These are phyloP conservation scores for Xylariaceae sp. DNA, from an alignment of 2,329 filamentous ascomycete species.

Conservation along the genomic window DNA sequence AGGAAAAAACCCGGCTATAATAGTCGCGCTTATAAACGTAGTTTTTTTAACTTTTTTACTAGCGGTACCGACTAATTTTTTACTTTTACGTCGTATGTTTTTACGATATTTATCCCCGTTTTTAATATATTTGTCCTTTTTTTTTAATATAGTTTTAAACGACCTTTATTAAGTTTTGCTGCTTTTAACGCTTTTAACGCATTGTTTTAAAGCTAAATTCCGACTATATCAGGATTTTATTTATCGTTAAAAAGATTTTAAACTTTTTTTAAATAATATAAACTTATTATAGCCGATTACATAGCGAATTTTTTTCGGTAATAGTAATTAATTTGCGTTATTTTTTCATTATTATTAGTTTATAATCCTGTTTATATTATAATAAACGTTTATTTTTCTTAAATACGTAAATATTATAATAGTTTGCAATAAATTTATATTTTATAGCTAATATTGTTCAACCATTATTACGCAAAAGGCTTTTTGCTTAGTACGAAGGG, in stretches of 20 bases:
- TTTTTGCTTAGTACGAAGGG: too few relatives aligned
- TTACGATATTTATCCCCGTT: not conserved
- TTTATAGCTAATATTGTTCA: not conserved
- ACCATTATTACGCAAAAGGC: too few relatives aligned
- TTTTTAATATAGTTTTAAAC: not conserved
- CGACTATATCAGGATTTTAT: too few relatives aligned
- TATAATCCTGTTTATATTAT: not conserved
- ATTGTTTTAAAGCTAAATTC: too few relatives aligned
- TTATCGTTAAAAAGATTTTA: too few relatives aligned
- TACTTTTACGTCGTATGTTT: not conserved
- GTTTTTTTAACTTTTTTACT: not conserved
- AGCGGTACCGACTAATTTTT: not conserved
- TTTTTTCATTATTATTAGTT: not conserved
- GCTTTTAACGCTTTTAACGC: too few relatives aligned
- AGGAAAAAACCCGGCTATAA: not conserved
- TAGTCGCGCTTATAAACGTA: not conserved
- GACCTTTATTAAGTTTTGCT: too few relatives aligned
- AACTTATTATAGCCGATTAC: not conserved
- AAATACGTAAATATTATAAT: not conserved
- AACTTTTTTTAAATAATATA: not conserved
- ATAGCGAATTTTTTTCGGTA: not conserved
- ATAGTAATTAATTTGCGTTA: not conserved
- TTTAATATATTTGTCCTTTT: not conserved
- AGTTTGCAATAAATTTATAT: not conserved
- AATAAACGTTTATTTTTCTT: not conserved